A percentile compares a stretch with the other conserved stretches of the same genome.
These are phyloP conservation scores for Madurella mycetomatis DNA, from an alignment of 2,329 filamentous ascomycete genomes.

Conservation along the genomic window DNA sequence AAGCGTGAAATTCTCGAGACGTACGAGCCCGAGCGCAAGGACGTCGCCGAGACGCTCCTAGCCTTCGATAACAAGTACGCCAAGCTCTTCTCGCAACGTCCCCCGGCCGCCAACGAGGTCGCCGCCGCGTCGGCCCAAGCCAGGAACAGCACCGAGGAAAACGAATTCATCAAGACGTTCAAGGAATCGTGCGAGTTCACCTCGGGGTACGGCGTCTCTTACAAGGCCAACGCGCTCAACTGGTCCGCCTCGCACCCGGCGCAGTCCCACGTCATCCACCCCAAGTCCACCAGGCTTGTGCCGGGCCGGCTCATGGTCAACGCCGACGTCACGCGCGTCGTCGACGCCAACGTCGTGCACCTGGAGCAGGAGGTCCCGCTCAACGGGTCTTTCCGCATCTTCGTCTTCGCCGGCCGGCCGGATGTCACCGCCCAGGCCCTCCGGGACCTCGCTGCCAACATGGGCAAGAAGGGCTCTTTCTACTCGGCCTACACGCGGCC, in stretches of 20 bases:
- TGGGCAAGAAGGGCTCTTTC: constrained; percentile 67
- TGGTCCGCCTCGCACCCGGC: constrained; percentile 72
- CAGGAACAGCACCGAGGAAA: constrained; percentile 44
- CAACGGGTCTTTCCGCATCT: constrained; percentile 84
- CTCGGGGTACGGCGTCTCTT: constrained; percentile 84
- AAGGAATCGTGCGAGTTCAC: constrained; percentile 91
- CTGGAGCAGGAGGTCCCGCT: constrained; percentile 85
- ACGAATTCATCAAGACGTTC: constrained; percentile 83
- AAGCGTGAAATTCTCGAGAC: constrained; percentile 70
- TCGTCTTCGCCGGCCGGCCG: constrained; percentile 74
- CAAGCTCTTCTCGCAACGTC: constrained; percentile 78
- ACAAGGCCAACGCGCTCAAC: constrained; percentile 77
- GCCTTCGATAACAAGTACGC: constrained; percentile 87
- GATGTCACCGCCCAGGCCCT: constrained; percentile 58
- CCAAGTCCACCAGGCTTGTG: constrained; percentile 59
- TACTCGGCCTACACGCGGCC: constrained; percentile 60
- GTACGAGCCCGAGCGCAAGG: constrained; percentile 81
- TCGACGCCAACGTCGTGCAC: constrained; percentile 85
- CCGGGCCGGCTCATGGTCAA: constrained; percentile 74
- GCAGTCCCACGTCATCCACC: constrained; percentile 64
- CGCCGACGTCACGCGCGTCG: constrained; percentile 77
- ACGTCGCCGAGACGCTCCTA: constrained; percentile 77
- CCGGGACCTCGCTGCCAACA: constrained; percentile 61
- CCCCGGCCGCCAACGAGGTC: constrained; percentile 69
- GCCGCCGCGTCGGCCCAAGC: constrained; percentile 53